These are phyloP conservation scores for Fragilariopsis cylindrus DNA, from an alignment of 108 stramenopile species.

Conservation along the genomic window DNA sequence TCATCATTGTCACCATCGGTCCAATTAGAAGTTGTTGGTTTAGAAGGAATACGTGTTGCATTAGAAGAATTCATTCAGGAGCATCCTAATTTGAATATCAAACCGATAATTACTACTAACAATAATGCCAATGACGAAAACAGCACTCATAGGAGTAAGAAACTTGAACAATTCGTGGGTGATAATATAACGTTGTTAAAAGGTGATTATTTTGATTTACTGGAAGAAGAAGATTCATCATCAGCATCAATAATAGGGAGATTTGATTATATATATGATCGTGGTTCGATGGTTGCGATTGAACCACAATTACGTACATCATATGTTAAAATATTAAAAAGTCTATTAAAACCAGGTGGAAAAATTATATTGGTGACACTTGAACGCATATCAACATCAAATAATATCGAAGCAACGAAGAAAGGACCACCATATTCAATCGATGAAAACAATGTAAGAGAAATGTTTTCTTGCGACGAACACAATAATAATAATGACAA, in stretches of 20 bases:
- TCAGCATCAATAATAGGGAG: constrained; percentile 19
- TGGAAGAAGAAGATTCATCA: neutral
- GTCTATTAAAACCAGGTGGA: constrained; percentile 58
- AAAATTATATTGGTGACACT: constrained; percentile 60
- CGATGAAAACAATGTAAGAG: constrained; percentile 44
- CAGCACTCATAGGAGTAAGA: neutral
- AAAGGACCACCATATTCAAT: constrained; percentile 77
- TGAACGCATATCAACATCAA: constrained; percentile 41
- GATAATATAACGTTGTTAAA: constrained; percentile 57
- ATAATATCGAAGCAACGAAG: constrained; percentile 39
- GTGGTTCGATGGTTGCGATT: constrained; percentile 83
- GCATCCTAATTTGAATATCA: constrained; percentile 55
- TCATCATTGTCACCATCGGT: constrained; percentile 19
- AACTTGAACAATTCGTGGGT: constrained; percentile 49
- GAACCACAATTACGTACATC: constrained; percentile 52
- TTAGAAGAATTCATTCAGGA: constrained; percentile 72
- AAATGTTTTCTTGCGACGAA: constrained; percentile 24
- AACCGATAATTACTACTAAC: too few relatives aligned
- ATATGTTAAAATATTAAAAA: constrained; percentile 59
- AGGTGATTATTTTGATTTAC: constrained; percentile 69
- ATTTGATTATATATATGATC: constrained; percentile 77
- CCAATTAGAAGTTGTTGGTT: constrained; percentile 58
- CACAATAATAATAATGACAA: neutral
- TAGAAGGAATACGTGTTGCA: constrained; percentile 73
- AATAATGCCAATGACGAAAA: neutral